Percentiles rank a stretch among this genome's conserved stretches.
phyloP scores from a whole-genome alignment of 352 stramenopile genomes.

The Blastocystis hominis region DNA sequence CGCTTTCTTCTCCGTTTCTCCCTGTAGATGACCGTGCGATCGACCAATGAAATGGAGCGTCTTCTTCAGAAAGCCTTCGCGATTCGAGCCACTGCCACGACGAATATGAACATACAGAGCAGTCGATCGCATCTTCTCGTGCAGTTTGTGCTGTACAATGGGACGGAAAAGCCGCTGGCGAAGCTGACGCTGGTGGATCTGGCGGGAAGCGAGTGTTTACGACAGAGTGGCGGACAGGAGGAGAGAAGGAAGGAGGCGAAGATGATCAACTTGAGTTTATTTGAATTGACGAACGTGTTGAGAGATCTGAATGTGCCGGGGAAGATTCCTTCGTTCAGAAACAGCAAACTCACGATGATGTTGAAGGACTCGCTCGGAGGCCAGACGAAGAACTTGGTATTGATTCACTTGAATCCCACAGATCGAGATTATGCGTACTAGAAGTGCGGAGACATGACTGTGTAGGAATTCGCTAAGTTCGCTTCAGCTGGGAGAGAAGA shows the following conservation, averaged over 20 bases:
- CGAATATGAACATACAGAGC: slow-evolving; percentile 22
- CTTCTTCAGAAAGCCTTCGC: not conserved
- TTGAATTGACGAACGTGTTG: slow-evolving; percentile 91
- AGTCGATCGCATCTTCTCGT: slow-evolving; percentile 63
- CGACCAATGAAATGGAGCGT: not conserved
- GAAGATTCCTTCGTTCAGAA: slow-evolving; percentile 73
- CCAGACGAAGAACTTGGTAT: slow-evolving; percentile 59
- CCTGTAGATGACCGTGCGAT: not conserved
- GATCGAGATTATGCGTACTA: not conserved
- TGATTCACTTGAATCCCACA: slow-evolving; percentile 46
- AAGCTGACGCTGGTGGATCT: slow-evolving; percentile 96
- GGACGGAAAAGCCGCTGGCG: not conserved
- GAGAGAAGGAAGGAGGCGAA: slow-evolving; percentile 76
- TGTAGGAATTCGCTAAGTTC: not conserved
- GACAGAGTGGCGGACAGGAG: slow-evolving; percentile 76
- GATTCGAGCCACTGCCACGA: not conserved
- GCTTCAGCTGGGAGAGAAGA: slow-evolving; percentile 44
- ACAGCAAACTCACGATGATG: slow-evolving; percentile 63
- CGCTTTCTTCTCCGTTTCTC: not conserved
- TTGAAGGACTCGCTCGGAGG: slow-evolving; percentile 62
- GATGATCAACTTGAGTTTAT: slow-evolving; percentile 92
- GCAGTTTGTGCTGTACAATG: slow-evolving; percentile 27
- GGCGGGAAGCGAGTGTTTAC: slow-evolving; percentile 78
- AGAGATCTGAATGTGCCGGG: slow-evolving; percentile 84
- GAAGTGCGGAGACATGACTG: not conserved